phyloP scores from a whole-genome alignment of 192 early-diverging fungal genomes.

The Spizellomyces sp. region DNA sequence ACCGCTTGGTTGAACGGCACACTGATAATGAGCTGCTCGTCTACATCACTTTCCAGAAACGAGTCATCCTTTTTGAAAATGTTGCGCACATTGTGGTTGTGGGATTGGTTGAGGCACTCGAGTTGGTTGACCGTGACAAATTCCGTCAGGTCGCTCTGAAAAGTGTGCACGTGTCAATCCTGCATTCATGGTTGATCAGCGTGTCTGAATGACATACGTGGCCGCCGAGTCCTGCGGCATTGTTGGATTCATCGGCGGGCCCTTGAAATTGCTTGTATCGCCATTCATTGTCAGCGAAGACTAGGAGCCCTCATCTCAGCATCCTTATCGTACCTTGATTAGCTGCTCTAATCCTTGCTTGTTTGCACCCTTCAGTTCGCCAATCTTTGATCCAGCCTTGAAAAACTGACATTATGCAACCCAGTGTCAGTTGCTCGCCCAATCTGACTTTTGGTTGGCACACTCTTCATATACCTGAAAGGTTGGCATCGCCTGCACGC shows the following conservation, averaged over 20 bases:
- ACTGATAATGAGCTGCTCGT: slow-evolving; percentile 89
- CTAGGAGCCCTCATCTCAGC: slow-evolving; percentile 1
- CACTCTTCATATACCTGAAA: slow-evolving; percentile 55
- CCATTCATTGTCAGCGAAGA: not conserved
- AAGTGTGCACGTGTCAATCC: not conserved
- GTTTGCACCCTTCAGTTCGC: slow-evolving; percentile 82
- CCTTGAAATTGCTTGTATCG: slow-evolving; percentile 38
- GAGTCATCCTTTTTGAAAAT: slow-evolving; percentile 72
- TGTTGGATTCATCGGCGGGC: slow-evolving; percentile 25
- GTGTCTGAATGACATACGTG: not conserved
- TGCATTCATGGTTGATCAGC: no score
- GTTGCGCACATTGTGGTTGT: slow-evolving; percentile 73
- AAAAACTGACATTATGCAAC: slow-evolving; percentile 52
- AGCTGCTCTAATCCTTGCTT: slow-evolving; percentile 60
- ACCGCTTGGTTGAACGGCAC: slow-evolving; percentile 88
- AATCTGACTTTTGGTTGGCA: not conserved
- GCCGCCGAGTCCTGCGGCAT: not conserved
- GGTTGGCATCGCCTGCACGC: slow-evolving; percentile 69
- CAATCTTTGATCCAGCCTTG: slow-evolving; percentile 72
- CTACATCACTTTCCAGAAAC: slow-evolving; percentile 87
- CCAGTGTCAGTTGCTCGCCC: not conserved
- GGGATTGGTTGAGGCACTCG: slow-evolving; percentile 82
- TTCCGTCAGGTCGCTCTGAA: slow-evolving; percentile 42
- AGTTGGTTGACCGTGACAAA: slow-evolving; percentile 47
- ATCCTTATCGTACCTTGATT: slow-evolving; percentile 46